Conservation (phyloP, 345 rosid species). For the Brassica napus region Da-Ae NC_063450.1:16562001-16562500, state of each 20-base stretch:
- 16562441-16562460: conserved; percentile 16
- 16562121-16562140: conserved; percentile 91
- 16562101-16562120: conserved; percentile 59
- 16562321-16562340: conserved; percentile 25
- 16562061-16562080: conserved; percentile 56
- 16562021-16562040: conserved; percentile 37
- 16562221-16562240: conserved; percentile 9
- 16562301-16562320: neutral
- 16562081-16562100: conserved; percentile 46
- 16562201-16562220: neutral
- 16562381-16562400: conserved; percentile 24
- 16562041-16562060: conserved; percentile 48
- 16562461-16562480: conserved; percentile 36
- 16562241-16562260: conserved; percentile 94
- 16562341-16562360: neutral
- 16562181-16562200: neutral
- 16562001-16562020: conserved; percentile 13
- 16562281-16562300: conserved; percentile 86
- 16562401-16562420: conserved; percentile 4
- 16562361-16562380: conserved; percentile 19
- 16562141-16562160: conserved; percentile 84
- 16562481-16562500: conserved; percentile 10
- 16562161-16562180: neutral
- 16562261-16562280: conserved; percentile 80
- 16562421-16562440: conserved; percentile 20